Percentiles rank a stretch among this genome's conserved stretches.
phyloP scores from a whole-genome alignment of 2,329 filamentous ascomycete genomes.

The Talaromyces sp. region DNA sequence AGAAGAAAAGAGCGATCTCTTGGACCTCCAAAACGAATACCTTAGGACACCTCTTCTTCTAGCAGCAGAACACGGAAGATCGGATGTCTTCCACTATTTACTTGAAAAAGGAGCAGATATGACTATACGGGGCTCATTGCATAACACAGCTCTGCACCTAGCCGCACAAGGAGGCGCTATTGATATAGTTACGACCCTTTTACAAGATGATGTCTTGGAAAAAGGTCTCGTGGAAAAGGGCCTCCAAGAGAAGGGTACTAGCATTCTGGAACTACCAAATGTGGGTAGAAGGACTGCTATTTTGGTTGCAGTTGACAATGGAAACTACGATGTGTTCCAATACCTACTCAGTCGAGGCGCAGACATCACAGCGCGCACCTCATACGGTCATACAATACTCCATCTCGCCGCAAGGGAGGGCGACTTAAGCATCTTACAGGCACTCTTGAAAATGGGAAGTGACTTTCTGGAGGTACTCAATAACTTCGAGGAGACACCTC shows the following conservation, averaged over 20 bases:
- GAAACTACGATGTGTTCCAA: background rate
- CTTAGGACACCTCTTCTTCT: background rate
- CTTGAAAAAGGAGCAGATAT: background rate
- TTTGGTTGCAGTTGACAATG: background rate
- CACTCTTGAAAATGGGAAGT: background rate
- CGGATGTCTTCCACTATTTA: background rate
- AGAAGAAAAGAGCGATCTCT: background rate
- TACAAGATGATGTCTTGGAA: background rate
- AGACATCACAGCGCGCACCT: background rate
- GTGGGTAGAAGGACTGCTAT: background rate
- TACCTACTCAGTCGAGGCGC: background rate
- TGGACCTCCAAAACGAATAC: background rate
- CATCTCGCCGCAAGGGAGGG: background rate
- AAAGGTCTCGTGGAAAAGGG: too few species aligned
- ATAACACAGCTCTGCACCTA: background rate
- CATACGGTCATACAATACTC: background rate
- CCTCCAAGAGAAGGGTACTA: background rate
- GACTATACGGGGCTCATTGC: background rate
- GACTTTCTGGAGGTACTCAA: background rate
- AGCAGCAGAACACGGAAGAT: background rate
- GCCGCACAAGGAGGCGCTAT: background rate
- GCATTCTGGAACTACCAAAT: background rate
- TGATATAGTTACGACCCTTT: background rate
- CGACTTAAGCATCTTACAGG: background rate
- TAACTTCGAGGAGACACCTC: background rate